phyloP scores from a whole-genome alignment of 1,284 basidiomycete genomes.

The Puccinia coronata region DNA sequence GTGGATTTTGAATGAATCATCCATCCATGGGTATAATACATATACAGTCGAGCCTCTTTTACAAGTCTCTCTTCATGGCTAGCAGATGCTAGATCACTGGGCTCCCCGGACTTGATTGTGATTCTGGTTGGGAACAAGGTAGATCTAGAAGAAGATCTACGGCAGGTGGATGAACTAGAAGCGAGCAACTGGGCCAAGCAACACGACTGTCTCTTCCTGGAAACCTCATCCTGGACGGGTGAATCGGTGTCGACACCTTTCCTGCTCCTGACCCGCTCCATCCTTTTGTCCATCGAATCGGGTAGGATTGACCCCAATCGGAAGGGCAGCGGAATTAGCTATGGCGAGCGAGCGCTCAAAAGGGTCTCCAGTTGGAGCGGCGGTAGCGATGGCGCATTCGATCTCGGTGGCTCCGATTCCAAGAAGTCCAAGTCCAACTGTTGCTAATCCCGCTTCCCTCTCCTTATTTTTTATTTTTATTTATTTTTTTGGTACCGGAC shows the following conservation, averaged over 20 bases:
- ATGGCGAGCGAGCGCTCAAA: conserved; percentile 86
- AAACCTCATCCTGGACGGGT: conserved; percentile 86
- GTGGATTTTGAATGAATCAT: not conserved
- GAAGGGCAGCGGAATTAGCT: conserved; percentile 88
- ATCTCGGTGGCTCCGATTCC: not conserved
- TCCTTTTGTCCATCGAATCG: conserved; percentile 88
- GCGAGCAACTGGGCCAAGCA: conserved; percentile 92
- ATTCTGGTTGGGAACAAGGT: conserved; percentile 95
- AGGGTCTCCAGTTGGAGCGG: conserved; percentile 69
- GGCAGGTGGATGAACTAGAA: conserved; percentile 91
- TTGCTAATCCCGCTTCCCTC: not conserved
- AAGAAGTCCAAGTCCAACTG: conserved; percentile 22
- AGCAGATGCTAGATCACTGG: conserved; percentile 83
- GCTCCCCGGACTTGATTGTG: conserved; percentile 78
- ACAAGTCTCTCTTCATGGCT: conserved; percentile 81
- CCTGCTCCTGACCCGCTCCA: conserved; percentile 81
- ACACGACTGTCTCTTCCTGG: conserved; percentile 91
- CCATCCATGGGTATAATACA: not conserved
- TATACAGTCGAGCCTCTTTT: conserved; percentile 65
- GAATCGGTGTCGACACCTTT: conserved; percentile 88
- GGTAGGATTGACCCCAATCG: conserved; percentile 89
- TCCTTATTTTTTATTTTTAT: not conserved
- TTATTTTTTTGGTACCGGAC: not conserved
- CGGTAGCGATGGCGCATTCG: not conserved
- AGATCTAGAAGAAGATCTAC: conserved; percentile 80